Conservation (phyloP, 2,329 filamentous ascomycete genomes). For the Venturia oleaginea region DNA sequence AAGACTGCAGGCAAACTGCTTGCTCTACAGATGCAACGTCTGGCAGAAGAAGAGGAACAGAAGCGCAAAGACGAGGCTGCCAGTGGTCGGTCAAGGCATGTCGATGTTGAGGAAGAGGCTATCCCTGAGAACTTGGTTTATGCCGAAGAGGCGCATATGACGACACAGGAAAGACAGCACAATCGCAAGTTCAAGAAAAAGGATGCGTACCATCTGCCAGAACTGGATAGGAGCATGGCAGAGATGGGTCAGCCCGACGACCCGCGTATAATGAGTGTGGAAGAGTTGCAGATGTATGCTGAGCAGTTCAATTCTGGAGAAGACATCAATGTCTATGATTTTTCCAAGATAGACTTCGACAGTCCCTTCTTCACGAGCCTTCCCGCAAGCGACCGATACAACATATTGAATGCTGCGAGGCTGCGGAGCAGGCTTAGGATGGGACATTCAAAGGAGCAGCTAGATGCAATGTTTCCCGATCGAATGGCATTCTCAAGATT, state of each 20-base stretch:
- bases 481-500: slow-evolving; percentile 95
- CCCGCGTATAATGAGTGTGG: slow-evolving; percentile 89
- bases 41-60: slow-evolving; percentile 74
- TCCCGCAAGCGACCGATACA: slow-evolving; percentile 85
- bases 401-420: slow-evolving; percentile 90
- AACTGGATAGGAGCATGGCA: slow-evolving; percentile 66
- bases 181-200: slow-evolving; percentile 75
- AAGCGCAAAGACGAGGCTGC: slow-evolving; percentile 47
- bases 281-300: slow-evolving; percentile 90
- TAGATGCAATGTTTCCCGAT: slow-evolving; percentile 94
- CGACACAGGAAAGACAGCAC: slow-evolving; percentile 61
- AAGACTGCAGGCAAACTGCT: slow-evolving; percentile 85
- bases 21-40: slow-evolving; percentile 86
- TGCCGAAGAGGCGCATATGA: slow-evolving; percentile 81
- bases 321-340: slow-evolving; percentile 81
- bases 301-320: slow-evolving; percentile 85
- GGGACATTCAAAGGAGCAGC: slow-evolving; percentile 92
- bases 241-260: slow-evolving; percentile 87
- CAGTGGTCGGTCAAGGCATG: slow-evolving; percentile 6
- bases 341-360: slow-evolving; percentile 97
- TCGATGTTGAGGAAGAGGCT: slow-evolving; percentile 52
- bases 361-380: slow-evolving; percentile 90
- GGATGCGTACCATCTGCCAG: slow-evolving; percentile 91
- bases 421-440: slow-evolving; percentile 82
- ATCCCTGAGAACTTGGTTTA: slow-evolving; percentile 74